These are phyloP conservation scores for Paraurostyla sp. DNA, from an alignment of 73 alveolate species.

Conservation along the genomic window DNA sequence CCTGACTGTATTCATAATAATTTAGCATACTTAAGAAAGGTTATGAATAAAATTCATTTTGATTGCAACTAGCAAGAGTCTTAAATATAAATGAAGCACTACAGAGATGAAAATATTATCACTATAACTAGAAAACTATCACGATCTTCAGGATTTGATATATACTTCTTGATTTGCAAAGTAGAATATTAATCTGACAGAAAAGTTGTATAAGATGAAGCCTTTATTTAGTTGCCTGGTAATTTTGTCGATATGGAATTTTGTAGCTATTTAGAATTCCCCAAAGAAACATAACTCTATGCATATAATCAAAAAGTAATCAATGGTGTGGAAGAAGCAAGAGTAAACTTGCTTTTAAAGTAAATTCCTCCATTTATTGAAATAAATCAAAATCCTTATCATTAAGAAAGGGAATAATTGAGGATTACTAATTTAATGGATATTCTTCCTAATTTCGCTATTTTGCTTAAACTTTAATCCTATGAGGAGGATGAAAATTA, in stretches of 20 bases:
- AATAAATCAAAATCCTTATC: not conserved
- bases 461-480: not conserved
- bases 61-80: not conserved
- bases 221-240: constrained; percentile 18
- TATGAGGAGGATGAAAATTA: not conserved
- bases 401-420: not conserved
- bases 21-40: not conserved
- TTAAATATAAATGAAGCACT: constrained; percentile 6
- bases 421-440: not conserved
- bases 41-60: constrained; percentile 27
- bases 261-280: constrained; percentile 11
- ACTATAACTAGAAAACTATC: not conserved
- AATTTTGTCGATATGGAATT: constrained; percentile 10
- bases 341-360: not conserved
- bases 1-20: constrained; percentile 1
- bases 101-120: constrained; percentile 26
- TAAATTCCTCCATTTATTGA: not conserved
- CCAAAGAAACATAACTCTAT: not conserved
- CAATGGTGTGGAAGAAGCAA: constrained; percentile 5
- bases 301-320: not conserved
- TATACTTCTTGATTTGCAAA: constrained; percentile 12
- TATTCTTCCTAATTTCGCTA: not conserved
- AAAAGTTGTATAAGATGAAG: not conserved
- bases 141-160: not conserved
- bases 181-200: constrained; percentile 2